phyloP scores from a whole-genome alignment of 257 asterid genomes.

The Paraleonurus japonicus region DNA sequence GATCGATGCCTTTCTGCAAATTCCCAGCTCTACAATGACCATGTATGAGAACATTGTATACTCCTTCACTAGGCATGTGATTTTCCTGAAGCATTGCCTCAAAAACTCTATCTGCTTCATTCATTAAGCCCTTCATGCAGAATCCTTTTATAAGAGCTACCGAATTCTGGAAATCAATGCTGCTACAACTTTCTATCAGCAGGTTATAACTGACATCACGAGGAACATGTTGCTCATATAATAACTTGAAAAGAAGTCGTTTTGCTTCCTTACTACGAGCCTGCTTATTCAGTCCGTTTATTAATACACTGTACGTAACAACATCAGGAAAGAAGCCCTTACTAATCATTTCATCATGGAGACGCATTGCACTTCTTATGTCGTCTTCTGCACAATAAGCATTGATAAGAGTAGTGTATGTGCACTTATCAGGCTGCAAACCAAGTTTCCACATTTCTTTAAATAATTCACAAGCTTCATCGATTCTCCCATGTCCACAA shows the following conservation, averaged over 20 bases:
- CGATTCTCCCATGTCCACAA: constrained; percentile 56
- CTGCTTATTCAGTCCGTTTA: constrained; percentile 70
- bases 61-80: constrained; percentile 57
- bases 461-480: constrained; percentile 65
- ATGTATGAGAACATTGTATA: constrained; percentile 64
- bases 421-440: constrained; percentile 67
- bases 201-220: constrained; percentile 55
- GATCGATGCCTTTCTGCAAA: constrained; percentile 51
- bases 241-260: constrained; percentile 61
- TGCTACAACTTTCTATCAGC: constrained; percentile 69
- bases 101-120: constrained; percentile 70
- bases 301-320: constrained; percentile 81
- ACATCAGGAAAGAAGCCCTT: constrained; percentile 78
- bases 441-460: constrained; percentile 64
- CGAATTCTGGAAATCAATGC: constrained; percentile 47
- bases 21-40: constrained; percentile 74
- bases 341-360: constrained; percentile 73
- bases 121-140: constrained; percentile 89
- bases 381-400: constrained; percentile 74
- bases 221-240: constrained; percentile 60
- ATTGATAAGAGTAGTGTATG: constrained; percentile 76
- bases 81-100: constrained; percentile 51
- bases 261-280: constrained; percentile 76
- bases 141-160: constrained; percentile 74
- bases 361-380: constrained; percentile 49